Conservation (phyloP, 768 basidiomycete genomes). For the Russula compacta region DNA sequence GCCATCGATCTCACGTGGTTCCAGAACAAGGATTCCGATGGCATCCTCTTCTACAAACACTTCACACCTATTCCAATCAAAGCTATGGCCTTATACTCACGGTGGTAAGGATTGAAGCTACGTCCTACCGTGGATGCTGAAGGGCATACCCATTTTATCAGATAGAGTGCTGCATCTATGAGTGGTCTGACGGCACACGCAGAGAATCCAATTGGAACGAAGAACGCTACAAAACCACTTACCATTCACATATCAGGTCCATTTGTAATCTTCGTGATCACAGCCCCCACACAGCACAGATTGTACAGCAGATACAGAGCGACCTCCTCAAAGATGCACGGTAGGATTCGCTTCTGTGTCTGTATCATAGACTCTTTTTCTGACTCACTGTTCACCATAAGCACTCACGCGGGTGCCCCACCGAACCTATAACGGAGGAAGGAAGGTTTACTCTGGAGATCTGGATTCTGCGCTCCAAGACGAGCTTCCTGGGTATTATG, state of each 20-base stretch:
- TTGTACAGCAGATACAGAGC: neutral
- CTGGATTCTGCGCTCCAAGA: neutral
- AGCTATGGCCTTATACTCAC: constrained; percentile 1
- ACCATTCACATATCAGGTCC: neutral
- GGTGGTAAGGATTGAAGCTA: neutral
- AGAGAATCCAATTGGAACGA: neutral
- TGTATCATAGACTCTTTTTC: neutral
- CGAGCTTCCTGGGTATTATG: neutral
- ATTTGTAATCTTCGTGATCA: neutral
- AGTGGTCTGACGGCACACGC: constrained; percentile 1
- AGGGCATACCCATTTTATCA: neutral
- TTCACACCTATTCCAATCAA: neutral
- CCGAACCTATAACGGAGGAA: neutral
- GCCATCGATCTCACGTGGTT: constrained; percentile 11
- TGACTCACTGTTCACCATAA: neutral
- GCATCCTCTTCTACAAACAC: neutral
- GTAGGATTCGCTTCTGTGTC: neutral
- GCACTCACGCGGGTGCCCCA: neutral
- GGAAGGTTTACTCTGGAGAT: neutral
- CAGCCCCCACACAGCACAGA: neutral
- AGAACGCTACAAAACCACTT: neutral
- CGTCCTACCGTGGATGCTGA: neutral
- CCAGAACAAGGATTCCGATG: neutral
- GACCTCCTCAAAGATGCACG: neutral
- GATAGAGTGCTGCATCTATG: constrained; percentile 10